These are phyloP conservation scores for Simplicillium sp. DNA, from an alignment of 2,329 filamentous ascomycete genomes.

Conservation along the genomic window DNA sequence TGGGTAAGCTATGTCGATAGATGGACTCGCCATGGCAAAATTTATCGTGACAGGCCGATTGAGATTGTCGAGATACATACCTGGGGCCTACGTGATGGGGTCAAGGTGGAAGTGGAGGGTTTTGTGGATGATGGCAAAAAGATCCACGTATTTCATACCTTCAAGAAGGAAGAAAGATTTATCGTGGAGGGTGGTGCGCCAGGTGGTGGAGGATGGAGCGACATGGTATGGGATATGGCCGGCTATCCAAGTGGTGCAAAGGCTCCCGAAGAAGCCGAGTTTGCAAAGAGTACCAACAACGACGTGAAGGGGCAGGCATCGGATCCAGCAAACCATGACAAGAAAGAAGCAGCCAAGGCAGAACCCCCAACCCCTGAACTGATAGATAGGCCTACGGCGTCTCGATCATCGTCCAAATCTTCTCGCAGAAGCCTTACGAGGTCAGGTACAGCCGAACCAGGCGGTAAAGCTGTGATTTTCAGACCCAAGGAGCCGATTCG, in stretches of 20 bases:
- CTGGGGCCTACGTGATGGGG: slow-evolving; percentile 80
- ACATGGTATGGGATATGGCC: slow-evolving; percentile 46
- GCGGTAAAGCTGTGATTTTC: slow-evolving; percentile 69
- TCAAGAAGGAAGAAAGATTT: slow-evolving; percentile 61
- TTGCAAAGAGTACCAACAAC: slow-evolving; percentile 18
- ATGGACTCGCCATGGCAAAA: slow-evolving; percentile 67
- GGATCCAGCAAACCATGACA: slow-evolving; percentile 2
- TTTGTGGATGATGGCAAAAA: slow-evolving; percentile 82
- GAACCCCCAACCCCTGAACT: not conserved
- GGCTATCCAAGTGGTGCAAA: slow-evolving; percentile 24
- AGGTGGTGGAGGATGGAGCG: slow-evolving; percentile 35
- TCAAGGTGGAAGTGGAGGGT: slow-evolving; percentile 78
- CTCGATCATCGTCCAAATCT: slow-evolving; percentile 9
- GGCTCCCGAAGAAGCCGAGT: slow-evolving; percentile 24
- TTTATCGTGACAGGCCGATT: slow-evolving; percentile 72
- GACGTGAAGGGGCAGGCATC: slow-evolving; percentile 4
- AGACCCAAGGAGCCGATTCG: slow-evolving; percentile 59
- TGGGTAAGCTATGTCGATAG: slow-evolving; percentile 84
- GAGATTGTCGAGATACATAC: slow-evolving; percentile 85
- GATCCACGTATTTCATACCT: slow-evolving; percentile 77
- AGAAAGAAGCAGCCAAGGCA: slow-evolving; percentile 1
- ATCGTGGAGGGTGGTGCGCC: slow-evolving; percentile 52
- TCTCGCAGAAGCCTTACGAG: not conserved
- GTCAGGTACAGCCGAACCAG: slow-evolving; percentile 36
- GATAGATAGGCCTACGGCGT: not conserved